Evolutionary conservation across 1,139 yeast genomes (phyloP).

Genomic region (Kurtzmaniella quercitrusa): DNA sequence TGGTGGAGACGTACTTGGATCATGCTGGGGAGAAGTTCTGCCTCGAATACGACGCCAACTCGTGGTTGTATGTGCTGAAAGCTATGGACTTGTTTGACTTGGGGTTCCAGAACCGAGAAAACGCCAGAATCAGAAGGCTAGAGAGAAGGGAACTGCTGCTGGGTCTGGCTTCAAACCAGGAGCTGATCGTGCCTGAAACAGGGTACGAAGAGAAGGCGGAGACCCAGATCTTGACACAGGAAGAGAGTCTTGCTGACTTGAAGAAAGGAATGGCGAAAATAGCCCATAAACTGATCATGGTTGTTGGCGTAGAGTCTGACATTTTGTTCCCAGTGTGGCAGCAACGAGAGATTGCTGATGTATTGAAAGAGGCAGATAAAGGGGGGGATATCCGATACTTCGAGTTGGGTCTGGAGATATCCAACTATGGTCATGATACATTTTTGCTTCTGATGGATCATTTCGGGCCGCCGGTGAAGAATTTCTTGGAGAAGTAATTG

Average conservation of each 20-base stretch:
- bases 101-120: slow-evolving; percentile 45
- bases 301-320: slow-evolving; percentile 89
- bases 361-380: slow-evolving; percentile 38
- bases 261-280: slow-evolving; percentile 60
- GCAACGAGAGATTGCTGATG: slow-evolving; percentile 73
- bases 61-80: slow-evolving; percentile 79
- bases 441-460: slow-evolving; percentile 74
- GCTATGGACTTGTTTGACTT: slow-evolving; percentile 94
- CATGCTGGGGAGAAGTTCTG: slow-evolving; percentile 96
- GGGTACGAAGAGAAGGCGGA: slow-evolving; percentile 53
- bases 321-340: slow-evolving; percentile 93
- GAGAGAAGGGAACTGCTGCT: slow-evolving; percentile 28
- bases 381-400: slow-evolving; percentile 47
- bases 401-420: slow-evolving; percentile 71
- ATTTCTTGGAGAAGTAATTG: slow-evolving; percentile 44
- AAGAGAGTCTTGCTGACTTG: slow-evolving; percentile 59
- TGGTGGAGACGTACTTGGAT: slow-evolving; percentile 87
- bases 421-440: slow-evolving; percentile 88
- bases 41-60: slow-evolving; percentile 86
- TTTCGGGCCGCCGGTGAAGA: slow-evolving; percentile 71
- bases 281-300: slow-evolving; percentile 62
- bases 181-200: slow-evolving; percentile 42
- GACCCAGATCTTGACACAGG: slow-evolving; percentile 35
- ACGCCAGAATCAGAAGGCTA: slow-evolving; percentile 25
- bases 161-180: slow-evolving; percentile 19